Percentiles rank a stretch among this genome's conserved stretches.
These are phyloP conservation scores for Nicotiana rustica DNA, from an alignment of 305 asterid genomes.

Conservation along the genomic window DNA sequence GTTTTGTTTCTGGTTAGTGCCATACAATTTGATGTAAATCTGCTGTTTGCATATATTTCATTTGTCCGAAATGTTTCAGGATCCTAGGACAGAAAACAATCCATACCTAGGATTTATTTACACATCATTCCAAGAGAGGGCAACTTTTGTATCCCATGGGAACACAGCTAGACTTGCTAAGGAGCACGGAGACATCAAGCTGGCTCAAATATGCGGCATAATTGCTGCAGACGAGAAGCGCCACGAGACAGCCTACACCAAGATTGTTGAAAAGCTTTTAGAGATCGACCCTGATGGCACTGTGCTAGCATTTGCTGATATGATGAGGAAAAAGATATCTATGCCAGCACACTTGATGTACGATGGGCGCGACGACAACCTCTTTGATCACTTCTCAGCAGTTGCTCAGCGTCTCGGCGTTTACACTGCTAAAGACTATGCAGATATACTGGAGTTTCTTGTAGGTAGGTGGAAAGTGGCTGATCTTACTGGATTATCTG, in stretches of 20 bases:
- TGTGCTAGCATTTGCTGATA: conserved; percentile 65
- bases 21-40: not conserved
- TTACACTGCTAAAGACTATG: conserved; percentile 71
- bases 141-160: conserved; percentile 70
- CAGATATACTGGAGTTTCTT: conserved; percentile 67
- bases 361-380: conserved; percentile 67
- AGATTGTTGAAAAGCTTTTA: conserved; percentile 64
- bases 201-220: conserved; percentile 69
- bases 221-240: conserved; percentile 76
- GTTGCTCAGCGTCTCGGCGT: conserved; percentile 73
- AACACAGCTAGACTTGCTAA: conserved; percentile 70
- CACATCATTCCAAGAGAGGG: conserved; percentile 78
- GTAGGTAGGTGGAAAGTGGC: conserved; percentile 70
- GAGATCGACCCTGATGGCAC: conserved; percentile 75
- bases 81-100: conserved; percentile 62
- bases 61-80: conserved; percentile 45
- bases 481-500: conserved; percentile 55
- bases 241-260: conserved; percentile 73
- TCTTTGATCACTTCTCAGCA: conserved; percentile 68
- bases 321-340: conserved; percentile 81
- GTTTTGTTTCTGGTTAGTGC: not conserved
- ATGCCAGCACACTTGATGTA: conserved; percentile 82
- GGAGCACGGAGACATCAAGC: conserved; percentile 62
- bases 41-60: not conserved
- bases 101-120: conserved; percentile 73